Evolutionary conservation across 208 protist species (phyloP), one percentile per base, ranked within the genome.

Genomic region (Acanthamoeba lenticulata): DNA sequence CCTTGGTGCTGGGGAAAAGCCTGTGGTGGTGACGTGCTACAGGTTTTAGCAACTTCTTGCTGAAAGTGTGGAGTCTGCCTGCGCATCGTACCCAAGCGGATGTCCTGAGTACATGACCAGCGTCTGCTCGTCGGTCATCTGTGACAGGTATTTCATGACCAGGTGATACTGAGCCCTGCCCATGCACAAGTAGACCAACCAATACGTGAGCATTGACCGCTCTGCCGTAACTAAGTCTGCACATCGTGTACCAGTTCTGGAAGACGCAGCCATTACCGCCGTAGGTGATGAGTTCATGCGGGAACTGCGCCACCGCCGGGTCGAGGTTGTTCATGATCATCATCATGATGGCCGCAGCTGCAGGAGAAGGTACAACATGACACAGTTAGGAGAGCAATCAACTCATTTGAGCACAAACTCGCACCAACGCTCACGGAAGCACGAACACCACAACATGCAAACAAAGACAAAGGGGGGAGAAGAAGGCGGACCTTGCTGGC

Each of bases 251-350:
- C 95, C 97, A 98, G 95, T 98, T 98, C 55, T 94, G 94, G 91
- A 98, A 98, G 13, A 98, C 98, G 69, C 83, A 83, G 45, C 98
- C 98, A 94, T 98, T 98, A 24, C 97, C 97, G 52, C 98, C 98
- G 92, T 98, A 98, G 13, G 98, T 98, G 32, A 98, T 97, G 13
- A 98, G 96, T 85, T 98, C 98, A 49, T 98, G 96, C 27, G 98
- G 98, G 89, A 97, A 98, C 97, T 98, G 97, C 24, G 98, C 98
- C 21, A 98, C 97, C 34, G 89, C 72, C 38, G 90, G 65, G 69
- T 98, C 98, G 45, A 98, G 94, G 95, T 98, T 98, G 89, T 98
- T 98, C 95, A 97, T 96, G 77, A 98, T 98, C 98, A 98, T 98
- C 52, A 98, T 34, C 97, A 98, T 98, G 42, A 98, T 98, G 3